These are phyloP conservation scores for Schizonepeta tenuifolia DNA, from an alignment of 257 asterid genomes.

Conservation along the genomic window DNA sequence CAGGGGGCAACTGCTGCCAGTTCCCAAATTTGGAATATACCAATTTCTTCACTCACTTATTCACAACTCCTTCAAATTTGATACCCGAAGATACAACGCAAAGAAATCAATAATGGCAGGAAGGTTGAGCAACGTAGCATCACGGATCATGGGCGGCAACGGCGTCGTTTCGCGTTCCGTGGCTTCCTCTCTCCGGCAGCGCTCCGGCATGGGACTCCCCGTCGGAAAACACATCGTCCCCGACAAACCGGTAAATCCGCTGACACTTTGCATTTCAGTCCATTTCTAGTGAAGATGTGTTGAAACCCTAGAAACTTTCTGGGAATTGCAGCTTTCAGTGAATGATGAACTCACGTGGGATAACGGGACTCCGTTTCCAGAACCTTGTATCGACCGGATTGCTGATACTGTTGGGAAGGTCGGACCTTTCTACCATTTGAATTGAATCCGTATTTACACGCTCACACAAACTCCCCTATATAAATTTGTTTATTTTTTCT, in stretches of 20 bases:
- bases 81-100: neutral
- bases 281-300: neutral
- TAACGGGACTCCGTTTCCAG: conserved; percentile 88
- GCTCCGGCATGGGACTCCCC: conserved; percentile 96
- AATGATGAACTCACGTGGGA: conserved; percentile 92
- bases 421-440: neutral
- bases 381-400: conserved; percentile 92
- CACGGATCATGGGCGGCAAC: conserved; percentile 85
- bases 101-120: conserved; percentile 61
- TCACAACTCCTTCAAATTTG: conserved; percentile 1
- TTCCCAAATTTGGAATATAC: neutral
- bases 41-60: neutral
- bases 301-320: conserved; percentile 14
- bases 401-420: conserved; percentile 97
- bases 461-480: neutral
- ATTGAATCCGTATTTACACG: neutral
- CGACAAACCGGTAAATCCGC: conserved; percentile 63
- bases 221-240: conserved; percentile 95
- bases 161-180: conserved; percentile 73
- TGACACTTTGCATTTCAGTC: neutral
- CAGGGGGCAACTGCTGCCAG: neutral
- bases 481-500: neutral
- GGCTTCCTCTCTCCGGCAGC: conserved; percentile 75
- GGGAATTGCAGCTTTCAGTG: conserved; percentile 63
- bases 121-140: conserved; percentile 70